Percentiles rank a stretch among this genome's conserved stretches.
phyloP scores from a whole-genome alignment of 768 basidiomycete species.

The Termitomyces sp. region DNA sequence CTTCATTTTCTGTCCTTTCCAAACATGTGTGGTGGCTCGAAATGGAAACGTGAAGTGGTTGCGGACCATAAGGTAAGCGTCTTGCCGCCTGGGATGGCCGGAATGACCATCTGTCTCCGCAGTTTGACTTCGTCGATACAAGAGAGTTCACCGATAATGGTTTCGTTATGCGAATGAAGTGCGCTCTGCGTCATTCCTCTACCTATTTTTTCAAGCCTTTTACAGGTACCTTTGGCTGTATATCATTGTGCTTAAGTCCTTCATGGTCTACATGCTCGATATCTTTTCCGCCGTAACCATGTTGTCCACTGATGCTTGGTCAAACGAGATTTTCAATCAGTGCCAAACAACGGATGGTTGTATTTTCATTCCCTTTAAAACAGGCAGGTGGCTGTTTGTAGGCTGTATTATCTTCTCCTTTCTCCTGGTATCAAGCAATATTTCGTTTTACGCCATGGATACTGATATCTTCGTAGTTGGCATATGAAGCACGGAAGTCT shows the following conservation, averaged over 20 bases:
- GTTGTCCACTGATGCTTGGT: constrained; percentile 89
- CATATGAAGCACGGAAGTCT: constrained; percentile 88
- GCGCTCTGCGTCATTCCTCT: constrained; percentile 17
- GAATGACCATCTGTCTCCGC: not conserved
- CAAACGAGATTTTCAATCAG: constrained; percentile 83
- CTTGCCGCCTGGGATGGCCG: not conserved
- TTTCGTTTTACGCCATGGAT: constrained; percentile 3
- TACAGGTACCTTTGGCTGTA: constrained; percentile 90
- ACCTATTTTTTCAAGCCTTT: not conserved
- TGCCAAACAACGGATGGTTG: constrained; percentile 66
- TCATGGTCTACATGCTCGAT: constrained; percentile 96
- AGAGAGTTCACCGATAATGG: constrained; percentile 89
- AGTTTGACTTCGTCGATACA: constrained; percentile 98
- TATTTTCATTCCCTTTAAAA: constrained; percentile 80
- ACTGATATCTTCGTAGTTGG: constrained; percentile 47
- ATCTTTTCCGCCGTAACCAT: constrained; percentile 97
- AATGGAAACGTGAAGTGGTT: constrained; percentile 97
- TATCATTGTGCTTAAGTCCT: constrained; percentile 89
- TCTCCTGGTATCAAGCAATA: constrained; percentile 64
- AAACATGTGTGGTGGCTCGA: constrained; percentile 68
- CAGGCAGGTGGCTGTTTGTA: constrained; percentile 95
- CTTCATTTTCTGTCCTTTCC: constrained; percentile 15
- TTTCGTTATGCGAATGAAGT: constrained; percentile 86
- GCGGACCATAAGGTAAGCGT: constrained; percentile 91
- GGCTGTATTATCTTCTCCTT: constrained; percentile 99